Conservation (phyloP, 805 yeast species). For the Starmera quercuum region DNA sequence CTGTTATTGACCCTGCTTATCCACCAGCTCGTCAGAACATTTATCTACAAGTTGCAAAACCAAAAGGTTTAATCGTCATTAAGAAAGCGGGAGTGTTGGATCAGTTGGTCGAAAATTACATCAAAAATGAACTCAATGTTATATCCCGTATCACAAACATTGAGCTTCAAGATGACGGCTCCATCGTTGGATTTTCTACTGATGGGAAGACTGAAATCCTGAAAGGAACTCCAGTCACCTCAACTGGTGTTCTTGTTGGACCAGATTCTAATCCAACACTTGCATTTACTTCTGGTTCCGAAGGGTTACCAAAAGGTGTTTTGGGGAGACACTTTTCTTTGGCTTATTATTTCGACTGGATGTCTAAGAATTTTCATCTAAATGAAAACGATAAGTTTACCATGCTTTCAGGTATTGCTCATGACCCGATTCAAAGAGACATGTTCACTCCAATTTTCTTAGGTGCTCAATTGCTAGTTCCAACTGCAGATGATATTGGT, state of each 20-base stretch:
- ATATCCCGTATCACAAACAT: constrained; percentile 69
- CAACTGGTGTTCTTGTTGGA: constrained; percentile 89
- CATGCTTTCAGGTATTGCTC: constrained; percentile 98
- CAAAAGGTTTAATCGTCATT: constrained; percentile 83
- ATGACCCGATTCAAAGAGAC: constrained; percentile 98
- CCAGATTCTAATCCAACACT: constrained; percentile 97
- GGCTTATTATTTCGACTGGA: constrained; percentile 98
- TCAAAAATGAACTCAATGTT: constrained; percentile 63
- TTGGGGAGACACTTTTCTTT: constrained; percentile 94
- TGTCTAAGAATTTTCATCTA: constrained; percentile 79
- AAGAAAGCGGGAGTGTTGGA: constrained; percentile 84
- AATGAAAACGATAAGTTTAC: constrained; percentile 82
- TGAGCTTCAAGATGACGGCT: constrained; percentile 70
- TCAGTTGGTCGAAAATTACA: constrained; percentile 70
- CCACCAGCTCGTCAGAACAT: constrained; percentile 97
- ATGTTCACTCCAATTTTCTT: constrained; percentile 96
- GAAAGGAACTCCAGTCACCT: constrained; percentile 36
- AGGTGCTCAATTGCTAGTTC: constrained; percentile 90
- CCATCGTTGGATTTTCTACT: constrained; percentile 50
- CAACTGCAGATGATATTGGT: constrained; percentile 96
- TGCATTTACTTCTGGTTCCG: constrained; percentile 95
- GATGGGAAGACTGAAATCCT: constrained; percentile 41
- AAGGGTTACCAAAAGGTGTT: constrained; percentile 98
- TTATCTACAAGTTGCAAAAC: constrained; percentile 88
- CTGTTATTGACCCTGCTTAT: constrained; percentile 97